Percentiles rank a stretch among this genome's conserved stretches.
phyloP scores from a whole-genome alignment of 2,329 filamentous ascomycete genomes.

The Diaporthe caulivora region DNA sequence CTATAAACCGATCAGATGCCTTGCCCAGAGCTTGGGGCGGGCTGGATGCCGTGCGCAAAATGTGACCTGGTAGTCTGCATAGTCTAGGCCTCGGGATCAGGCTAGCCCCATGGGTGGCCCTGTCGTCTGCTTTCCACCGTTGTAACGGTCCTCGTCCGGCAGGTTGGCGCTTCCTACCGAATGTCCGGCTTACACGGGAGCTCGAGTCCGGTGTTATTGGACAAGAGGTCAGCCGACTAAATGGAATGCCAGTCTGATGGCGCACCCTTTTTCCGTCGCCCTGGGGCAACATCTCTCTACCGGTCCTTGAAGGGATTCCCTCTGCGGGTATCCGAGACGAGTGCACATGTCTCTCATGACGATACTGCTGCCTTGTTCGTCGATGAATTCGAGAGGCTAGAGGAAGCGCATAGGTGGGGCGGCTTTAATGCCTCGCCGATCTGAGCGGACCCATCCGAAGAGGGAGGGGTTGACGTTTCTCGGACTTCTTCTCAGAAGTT shows the following conservation, averaged over 20 bases:
- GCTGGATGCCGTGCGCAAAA: not conserved
- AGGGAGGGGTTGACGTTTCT: slow-evolving; percentile 26
- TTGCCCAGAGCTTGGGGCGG: not conserved
- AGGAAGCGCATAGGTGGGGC: slow-evolving; percentile 26
- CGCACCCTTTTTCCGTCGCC: not conserved
- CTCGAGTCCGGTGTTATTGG: not conserved
- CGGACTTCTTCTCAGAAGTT: not conserved
- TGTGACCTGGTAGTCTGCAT: not conserved
- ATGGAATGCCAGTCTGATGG: not conserved
- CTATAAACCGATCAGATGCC: not conserved
- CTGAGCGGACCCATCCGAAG: slow-evolving; percentile 32
- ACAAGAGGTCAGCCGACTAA: slow-evolving; percentile 18
- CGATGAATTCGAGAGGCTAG: not conserved
- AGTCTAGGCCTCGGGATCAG: slow-evolving; percentile 3
- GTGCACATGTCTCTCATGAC: not conserved
- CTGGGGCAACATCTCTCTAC: not conserved
- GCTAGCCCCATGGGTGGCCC: slow-evolving; percentile 10
- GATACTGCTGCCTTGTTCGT: slow-evolving; percentile 2
- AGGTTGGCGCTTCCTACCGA: slow-evolving; percentile 26
- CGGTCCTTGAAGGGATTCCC: not conserved
- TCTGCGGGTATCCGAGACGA: slow-evolving; percentile 4
- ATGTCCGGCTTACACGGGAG: slow-evolving; percentile 14
- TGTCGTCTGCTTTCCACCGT: not conserved
- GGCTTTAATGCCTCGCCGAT: slow-evolving; percentile 34
- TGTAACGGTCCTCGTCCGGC: slow-evolving; percentile 22